A percentile compares a stretch with the other conserved stretches of the same genome.
phyloP scores from a whole-genome alignment of 345 rosid genomes.

The Sonneratia alba region DNA sequence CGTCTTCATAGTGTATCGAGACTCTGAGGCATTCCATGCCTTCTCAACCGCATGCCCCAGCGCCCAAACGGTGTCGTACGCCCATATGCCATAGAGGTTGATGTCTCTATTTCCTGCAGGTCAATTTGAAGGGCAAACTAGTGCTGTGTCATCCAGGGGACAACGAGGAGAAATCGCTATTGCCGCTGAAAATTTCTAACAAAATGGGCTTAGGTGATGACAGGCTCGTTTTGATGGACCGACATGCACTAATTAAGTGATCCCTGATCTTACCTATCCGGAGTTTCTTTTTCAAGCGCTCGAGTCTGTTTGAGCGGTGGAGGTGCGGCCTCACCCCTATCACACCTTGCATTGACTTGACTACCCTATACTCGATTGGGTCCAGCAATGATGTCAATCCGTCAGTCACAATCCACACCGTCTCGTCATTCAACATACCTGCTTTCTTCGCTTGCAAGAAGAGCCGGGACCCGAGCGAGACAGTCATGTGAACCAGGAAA shows the following conservation, averaged over 20 bases:
- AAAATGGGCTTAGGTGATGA: no score
- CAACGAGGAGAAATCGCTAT: no score
- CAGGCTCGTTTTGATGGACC: no score
- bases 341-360: conserved; percentile 12
- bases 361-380: background rate
- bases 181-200: no score
- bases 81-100: conserved; percentile 14
- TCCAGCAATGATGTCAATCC: conserved; percentile 12
- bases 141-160: background rate
- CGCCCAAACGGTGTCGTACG: conserved; percentile 10
- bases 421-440: conserved; percentile 25
- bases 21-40: background rate
- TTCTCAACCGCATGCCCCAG: conserved; percentile 12
- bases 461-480: conserved; percentile 20
- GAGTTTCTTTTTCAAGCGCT: background rate
- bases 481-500: conserved; percentile 29
- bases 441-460: conserved; percentile 16
- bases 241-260: background rate
- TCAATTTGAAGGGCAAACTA: background rate
- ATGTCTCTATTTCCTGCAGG: background rate
- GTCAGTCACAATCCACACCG: conserved; percentile 31
- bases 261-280: background rate
- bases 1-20: background rate
- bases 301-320: background rate
- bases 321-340: conserved; percentile 9